Evolutionary conservation across 331 rosid genomes (phyloP), one percentile per base, ranked within the genome.

Genomic region (Quercus phellos): DNA sequence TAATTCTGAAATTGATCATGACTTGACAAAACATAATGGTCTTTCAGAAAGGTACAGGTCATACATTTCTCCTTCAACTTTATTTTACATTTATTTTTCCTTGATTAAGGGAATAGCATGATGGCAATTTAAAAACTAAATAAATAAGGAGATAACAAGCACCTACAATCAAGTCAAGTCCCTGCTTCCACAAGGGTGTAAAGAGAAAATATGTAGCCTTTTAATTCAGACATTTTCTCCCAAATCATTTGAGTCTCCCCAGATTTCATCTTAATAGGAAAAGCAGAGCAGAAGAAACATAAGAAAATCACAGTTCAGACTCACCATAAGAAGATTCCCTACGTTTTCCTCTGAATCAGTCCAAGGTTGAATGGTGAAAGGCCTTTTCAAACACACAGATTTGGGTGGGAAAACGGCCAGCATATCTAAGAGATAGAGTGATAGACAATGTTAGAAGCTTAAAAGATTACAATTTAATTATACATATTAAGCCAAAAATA

Each of bases 281-380:
- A 64, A 46, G 55, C 12, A 51, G 21, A 58, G 72, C n/a, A 32
- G 60, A 55, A 43, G 43, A 43, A 46, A 78, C 21, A 73, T 30
- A 16, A 17, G 63, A 66, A 70, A 76, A 51, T 30, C 61, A 71
- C 26, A 35, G 71, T 26, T 50, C 46, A 72, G 42, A 67, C 91
- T 78, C 84, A 92, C 97, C 97, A 90, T 90, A 51, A 92, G 85
- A 82, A 92, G 94, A 74, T 89, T 85, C 46, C 91, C 97, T 19
- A 88, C 30, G 30, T 84, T 88, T 70, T 88, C 91, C 51, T 92
- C 92, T 68, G 93, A 88, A 83, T 87, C 90, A 73, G 76, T 79
- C 97, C 97, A 92, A 54, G 97, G 97, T 77, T 82, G 89, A 82
- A 80, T 58, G 8, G 85, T 74, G 72, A 90, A 90, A 42, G 92